Evolutionary conservation across 257 asterid genomes (phyloP).

Genomic region (Sherardia arvensis): DNA sequence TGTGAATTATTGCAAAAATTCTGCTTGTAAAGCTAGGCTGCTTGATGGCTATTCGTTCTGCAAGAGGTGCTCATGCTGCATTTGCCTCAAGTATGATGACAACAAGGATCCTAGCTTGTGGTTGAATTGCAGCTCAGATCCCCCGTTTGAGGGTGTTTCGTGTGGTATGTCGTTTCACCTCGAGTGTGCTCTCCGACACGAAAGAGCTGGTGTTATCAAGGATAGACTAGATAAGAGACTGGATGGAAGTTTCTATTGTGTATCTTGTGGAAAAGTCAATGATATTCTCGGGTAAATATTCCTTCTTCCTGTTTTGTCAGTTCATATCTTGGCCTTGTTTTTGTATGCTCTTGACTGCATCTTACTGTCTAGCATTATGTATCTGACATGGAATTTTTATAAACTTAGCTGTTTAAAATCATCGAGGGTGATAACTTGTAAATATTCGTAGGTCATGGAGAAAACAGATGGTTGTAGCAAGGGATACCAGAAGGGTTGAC

Average conservation of each 20-base stretch:
- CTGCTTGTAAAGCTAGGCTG: conserved; percentile 80
- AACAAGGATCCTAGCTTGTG: conserved; percentile 95
- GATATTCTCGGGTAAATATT: conserved; percentile 65
- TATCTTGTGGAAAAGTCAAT: conserved; percentile 77
- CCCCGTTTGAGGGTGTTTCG: conserved; percentile 60
- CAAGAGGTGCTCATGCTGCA: conserved; percentile 96
- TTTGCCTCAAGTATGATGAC: conserved; percentile 73
- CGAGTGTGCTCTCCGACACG: conserved; percentile 73
- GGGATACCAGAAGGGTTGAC: conserved; percentile 92
- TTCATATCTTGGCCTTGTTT: neutral
- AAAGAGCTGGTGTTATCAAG: conserved; percentile 53
- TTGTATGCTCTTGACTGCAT: neutral
- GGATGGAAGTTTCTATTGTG: conserved; percentile 79
- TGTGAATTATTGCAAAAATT: conserved; percentile 54
- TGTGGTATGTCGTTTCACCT: conserved; percentile 98
- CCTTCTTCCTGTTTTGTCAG: conserved; percentile 6
- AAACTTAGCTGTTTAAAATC: neutral
- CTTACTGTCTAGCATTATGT: neutral
- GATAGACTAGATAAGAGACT: conserved; percentile 47
- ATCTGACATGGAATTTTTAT: too few relatives aligned
- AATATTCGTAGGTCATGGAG: conserved; percentile 61
- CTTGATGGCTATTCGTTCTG: conserved; percentile 44
- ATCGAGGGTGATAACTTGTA: neutral
- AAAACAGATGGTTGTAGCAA: conserved; percentile 72
- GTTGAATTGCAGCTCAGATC: conserved; percentile 80